These are phyloP conservation scores for Colletotrichum tofieldiae DNA, from an alignment of 2,329 filamentous ascomycete species.

Conservation along the genomic window DNA sequence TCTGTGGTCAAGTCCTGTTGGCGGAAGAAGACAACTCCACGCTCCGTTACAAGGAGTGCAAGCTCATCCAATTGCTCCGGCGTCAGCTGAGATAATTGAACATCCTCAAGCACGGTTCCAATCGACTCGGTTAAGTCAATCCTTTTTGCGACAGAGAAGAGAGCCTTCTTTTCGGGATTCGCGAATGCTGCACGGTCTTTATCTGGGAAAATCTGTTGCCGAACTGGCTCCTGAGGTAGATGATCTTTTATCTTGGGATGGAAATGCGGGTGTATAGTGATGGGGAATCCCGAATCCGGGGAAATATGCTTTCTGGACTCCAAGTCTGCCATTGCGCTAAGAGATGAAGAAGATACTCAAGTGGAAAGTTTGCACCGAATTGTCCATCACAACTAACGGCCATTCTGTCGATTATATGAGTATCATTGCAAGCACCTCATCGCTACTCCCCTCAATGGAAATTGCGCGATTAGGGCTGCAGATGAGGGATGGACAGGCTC, in stretches of 20 bases:
- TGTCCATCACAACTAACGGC: too few species aligned
- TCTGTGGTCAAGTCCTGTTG: slow-evolving; percentile 63
- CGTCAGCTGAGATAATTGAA: slow-evolving; percentile 63
- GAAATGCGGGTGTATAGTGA: slow-evolving; percentile 62
- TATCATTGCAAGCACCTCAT: too few species aligned
- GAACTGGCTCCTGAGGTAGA: slow-evolving; percentile 56
- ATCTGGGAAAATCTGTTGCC: slow-evolving; percentile 48
- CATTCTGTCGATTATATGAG: background rate
- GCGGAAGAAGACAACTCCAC: slow-evolving; percentile 65
- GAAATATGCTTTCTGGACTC: slow-evolving; percentile 64
- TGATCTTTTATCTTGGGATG: slow-evolving; percentile 61
- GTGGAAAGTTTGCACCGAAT: too few species aligned
- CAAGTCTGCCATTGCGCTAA: slow-evolving; percentile 54
- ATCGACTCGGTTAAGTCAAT: slow-evolving; percentile 52
- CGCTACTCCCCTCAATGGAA: background rate
- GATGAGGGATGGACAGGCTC: slow-evolving; percentile 1
- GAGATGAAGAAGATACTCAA: background rate
- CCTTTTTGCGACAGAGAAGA: slow-evolving; percentile 57
- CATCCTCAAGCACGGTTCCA: slow-evolving; percentile 55
- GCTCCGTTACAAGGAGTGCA: slow-evolving; percentile 62
- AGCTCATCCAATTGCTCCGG: slow-evolving; percentile 65
- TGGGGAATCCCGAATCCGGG: slow-evolving; percentile 63
- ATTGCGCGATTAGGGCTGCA: slow-evolving; percentile 11
- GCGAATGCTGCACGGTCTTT: slow-evolving; percentile 56
- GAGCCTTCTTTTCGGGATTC: slow-evolving; percentile 54